phyloP scores from a whole-genome alignment of 768 basidiomycete genomes.

The Suillus lakei region DNA sequence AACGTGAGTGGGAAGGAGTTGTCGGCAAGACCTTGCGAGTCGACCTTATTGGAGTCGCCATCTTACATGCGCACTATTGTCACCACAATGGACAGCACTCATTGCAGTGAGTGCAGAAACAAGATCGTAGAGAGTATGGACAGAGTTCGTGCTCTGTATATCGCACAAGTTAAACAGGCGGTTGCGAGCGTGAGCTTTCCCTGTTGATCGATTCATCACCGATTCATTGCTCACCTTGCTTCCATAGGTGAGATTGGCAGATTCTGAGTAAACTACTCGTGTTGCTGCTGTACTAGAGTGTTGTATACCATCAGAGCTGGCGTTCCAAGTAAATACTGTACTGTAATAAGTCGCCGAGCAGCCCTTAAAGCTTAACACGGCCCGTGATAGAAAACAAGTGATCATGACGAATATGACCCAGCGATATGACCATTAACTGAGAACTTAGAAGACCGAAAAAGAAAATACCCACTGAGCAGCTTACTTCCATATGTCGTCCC shows the following conservation, averaged over 20 bases:
- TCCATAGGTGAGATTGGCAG: background rate
- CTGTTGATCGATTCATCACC: background rate
- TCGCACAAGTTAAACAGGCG: background rate
- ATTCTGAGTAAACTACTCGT: background rate
- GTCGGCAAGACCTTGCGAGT: background rate
- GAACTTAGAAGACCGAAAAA: no score
- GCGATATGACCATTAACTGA: no score
- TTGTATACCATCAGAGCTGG: background rate
- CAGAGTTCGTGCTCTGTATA: background rate
- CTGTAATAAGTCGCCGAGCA: no score
- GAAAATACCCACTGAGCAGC: no score
- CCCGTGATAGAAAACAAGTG: no score
- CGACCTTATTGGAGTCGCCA: background rate
- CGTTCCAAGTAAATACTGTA: background rate
- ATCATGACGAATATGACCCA: no score
- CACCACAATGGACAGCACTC: no score
- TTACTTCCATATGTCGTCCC: no score
- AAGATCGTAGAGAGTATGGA: background rate
- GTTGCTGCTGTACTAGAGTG: background rate
- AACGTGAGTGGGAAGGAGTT: background rate
- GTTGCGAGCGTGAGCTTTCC: background rate
- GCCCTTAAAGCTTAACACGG: no score
- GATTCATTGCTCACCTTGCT: slow-evolving; percentile 10
- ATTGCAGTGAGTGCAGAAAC: background rate
- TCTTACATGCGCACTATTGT: no score